Evolutionary conservation across 345 rosid species (phyloP).

Genomic region (Odontarrhena argentea): DNA sequence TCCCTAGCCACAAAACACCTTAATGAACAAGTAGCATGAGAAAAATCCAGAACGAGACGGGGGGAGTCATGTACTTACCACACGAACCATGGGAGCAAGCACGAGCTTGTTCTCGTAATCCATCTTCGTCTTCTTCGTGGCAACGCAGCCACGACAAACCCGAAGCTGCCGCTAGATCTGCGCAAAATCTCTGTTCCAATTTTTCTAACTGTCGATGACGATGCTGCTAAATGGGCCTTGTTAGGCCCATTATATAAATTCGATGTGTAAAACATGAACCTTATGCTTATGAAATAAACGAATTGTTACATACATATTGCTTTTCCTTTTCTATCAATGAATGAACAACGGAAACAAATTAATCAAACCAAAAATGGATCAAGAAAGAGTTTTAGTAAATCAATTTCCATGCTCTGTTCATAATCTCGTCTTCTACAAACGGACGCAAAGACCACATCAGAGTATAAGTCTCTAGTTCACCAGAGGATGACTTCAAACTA

Average conservation of each 20-base stretch:
- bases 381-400: conserved; percentile 35
- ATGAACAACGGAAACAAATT: not conserved
- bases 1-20: conserved; percentile 51
- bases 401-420: conserved; percentile 66
- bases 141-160: conserved; percentile 32
- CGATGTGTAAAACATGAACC: no score
- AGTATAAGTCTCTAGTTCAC: conserved; percentile 66
- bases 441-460: conserved; percentile 86
- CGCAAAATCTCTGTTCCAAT: not conserved
- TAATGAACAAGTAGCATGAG: not conserved
- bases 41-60: no score
- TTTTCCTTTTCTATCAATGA: not conserved
- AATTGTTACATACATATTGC: not conserved
- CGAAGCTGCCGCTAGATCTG: conserved; percentile 28
- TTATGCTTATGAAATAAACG: not conserved
- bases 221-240: not conserved
- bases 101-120: conserved; percentile 80
- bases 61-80: conserved; percentile 52
- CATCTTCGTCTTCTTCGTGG: conserved; percentile 52
- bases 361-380: not conserved
- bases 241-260: conserved; percentile 11
- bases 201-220: not conserved
- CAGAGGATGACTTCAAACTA: conserved; percentile 56
- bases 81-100: conserved; percentile 98
- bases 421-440: conserved; percentile 58